Conservation (phyloP, 2,329 filamentous ascomycete genomes). For the Fusarium acutatum region DNA sequence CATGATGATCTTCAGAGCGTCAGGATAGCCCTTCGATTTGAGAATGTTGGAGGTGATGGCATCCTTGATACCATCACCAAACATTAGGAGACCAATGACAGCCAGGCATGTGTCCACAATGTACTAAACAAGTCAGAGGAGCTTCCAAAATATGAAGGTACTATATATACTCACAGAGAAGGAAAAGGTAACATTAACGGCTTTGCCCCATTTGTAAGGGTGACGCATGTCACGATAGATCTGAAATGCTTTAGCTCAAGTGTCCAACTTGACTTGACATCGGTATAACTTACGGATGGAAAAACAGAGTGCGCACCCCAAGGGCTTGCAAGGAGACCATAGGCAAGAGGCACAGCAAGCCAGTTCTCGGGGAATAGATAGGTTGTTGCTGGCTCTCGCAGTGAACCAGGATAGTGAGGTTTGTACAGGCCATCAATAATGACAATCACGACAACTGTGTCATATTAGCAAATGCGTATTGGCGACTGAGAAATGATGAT, state of each 20-base stretch:
- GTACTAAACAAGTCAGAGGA: slow-evolving; percentile 59
- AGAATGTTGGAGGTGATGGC: slow-evolving; percentile 94
- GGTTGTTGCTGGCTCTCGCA: slow-evolving; percentile 81
- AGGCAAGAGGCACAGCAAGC: slow-evolving; percentile 85
- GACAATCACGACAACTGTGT: slow-evolving; percentile 80
- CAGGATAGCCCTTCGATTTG: slow-evolving; percentile 76
- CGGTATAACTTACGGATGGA: slow-evolving; percentile 68
- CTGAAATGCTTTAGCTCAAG: slow-evolving; percentile 43
- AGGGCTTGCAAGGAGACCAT: slow-evolving; percentile 86
- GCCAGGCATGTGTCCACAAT: slow-evolving; percentile 84
- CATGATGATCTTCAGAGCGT: slow-evolving; percentile 77
- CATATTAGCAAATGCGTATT: not conserved
- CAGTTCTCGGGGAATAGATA: slow-evolving; percentile 87
- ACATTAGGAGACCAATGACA: slow-evolving; percentile 90
- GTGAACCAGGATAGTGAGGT: slow-evolving; percentile 78
- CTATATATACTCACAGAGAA: slow-evolving; percentile 71
- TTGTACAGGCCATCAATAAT: slow-evolving; percentile 89
- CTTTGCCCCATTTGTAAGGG: slow-evolving; percentile 80
- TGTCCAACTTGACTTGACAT: not conserved
- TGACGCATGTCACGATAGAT: slow-evolving; percentile 73
- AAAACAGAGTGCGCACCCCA: slow-evolving; percentile 76
- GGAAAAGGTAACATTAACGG: slow-evolving; percentile 80
- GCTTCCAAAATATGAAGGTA: not conserved
- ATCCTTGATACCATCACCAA: slow-evolving; percentile 86
- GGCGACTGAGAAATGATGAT: not conserved